phyloP scores from a whole-genome alignment of 441 rosid genomes.

The Kokia cookei region DNA sequence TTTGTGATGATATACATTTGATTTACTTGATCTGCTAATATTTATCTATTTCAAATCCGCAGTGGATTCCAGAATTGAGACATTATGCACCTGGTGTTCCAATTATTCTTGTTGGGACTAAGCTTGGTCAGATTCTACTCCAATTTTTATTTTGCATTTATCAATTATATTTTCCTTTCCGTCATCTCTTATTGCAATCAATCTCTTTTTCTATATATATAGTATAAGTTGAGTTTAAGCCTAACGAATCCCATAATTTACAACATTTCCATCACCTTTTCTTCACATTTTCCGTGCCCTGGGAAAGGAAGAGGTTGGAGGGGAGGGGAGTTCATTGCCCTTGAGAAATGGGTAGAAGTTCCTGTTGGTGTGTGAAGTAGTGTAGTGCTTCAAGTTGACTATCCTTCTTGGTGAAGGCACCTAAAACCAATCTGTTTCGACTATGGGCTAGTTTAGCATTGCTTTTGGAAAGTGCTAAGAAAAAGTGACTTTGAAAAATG shows the following conservation, averaged over 20 bases:
- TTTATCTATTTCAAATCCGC: constrained; percentile 11
- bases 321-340: not conserved
- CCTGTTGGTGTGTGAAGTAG: not conserved
- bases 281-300: not conserved
- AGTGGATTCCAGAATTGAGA: constrained; percentile 97
- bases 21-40: constrained; percentile 15
- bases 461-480: no score
- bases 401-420: not conserved
- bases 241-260: not conserved
- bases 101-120: constrained; percentile 85
- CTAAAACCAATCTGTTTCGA: not conserved
- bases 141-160: constrained; percentile 1
- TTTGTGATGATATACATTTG: not conserved
- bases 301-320: not conserved
- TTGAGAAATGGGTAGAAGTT: not conserved
- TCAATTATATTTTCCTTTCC: not conserved
- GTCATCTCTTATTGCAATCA: not conserved
- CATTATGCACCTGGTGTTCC: constrained; percentile 97
- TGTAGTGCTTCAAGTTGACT: not conserved
- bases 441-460: not conserved
- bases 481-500: no score
- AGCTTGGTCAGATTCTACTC: constrained; percentile 60
- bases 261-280: not conserved
- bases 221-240: not conserved
- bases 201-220: not conserved